phyloP scores from a whole-genome alignment of 208 protist species.

The Leishmania lainsoni region DNA sequence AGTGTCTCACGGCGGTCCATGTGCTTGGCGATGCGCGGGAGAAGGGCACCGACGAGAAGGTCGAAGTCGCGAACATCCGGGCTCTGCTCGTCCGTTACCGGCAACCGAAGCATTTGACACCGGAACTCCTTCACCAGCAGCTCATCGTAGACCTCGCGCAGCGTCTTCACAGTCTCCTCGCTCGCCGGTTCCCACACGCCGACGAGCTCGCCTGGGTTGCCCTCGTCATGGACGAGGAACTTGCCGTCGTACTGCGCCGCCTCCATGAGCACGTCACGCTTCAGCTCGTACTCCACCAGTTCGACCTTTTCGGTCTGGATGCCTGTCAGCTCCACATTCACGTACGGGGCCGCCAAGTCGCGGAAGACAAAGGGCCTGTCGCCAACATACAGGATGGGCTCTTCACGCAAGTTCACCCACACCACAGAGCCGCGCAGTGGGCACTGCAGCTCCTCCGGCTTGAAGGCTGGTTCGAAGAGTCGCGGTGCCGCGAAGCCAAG shows the following conservation, averaged over 20 bases:
- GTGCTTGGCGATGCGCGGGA: slow-evolving; percentile 76
- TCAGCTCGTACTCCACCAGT: slow-evolving; percentile 73
- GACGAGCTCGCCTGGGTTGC: slow-evolving; percentile 84
- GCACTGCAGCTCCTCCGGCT: slow-evolving; percentile 56
- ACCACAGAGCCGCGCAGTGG: slow-evolving; percentile 84
- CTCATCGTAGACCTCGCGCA: slow-evolving; percentile 83
- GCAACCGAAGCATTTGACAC: slow-evolving; percentile 68
- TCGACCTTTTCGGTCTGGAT: slow-evolving; percentile 88
- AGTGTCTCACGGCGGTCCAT: slow-evolving; percentile 73
- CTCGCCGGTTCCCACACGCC: slow-evolving; percentile 75
- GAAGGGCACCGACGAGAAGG: slow-evolving; percentile 56
- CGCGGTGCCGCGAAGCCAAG: slow-evolving; percentile 78
- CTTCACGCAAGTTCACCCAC: slow-evolving; percentile 90
- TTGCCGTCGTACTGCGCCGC: slow-evolving; percentile 71
- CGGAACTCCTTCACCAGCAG: slow-evolving; percentile 56
- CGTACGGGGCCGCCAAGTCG: slow-evolving; percentile 84
- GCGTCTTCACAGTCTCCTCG: slow-evolving; percentile 76
- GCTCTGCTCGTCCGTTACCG: slow-evolving; percentile 90
- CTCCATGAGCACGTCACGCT: slow-evolving; percentile 78
- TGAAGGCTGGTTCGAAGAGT: slow-evolving; percentile 80
- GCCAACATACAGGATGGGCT: slow-evolving; percentile 89
- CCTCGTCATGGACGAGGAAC: slow-evolving; percentile 90
- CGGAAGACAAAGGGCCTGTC: slow-evolving; percentile 88
- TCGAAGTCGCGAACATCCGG: slow-evolving; percentile 81
- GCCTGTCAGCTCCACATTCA: slow-evolving; percentile 90